Percentiles rank a stretch among this genome's conserved stretches.
Evolutionary conservation across 345 rosid species (phyloP).

Genomic region (Syzygium jambos): DNA sequence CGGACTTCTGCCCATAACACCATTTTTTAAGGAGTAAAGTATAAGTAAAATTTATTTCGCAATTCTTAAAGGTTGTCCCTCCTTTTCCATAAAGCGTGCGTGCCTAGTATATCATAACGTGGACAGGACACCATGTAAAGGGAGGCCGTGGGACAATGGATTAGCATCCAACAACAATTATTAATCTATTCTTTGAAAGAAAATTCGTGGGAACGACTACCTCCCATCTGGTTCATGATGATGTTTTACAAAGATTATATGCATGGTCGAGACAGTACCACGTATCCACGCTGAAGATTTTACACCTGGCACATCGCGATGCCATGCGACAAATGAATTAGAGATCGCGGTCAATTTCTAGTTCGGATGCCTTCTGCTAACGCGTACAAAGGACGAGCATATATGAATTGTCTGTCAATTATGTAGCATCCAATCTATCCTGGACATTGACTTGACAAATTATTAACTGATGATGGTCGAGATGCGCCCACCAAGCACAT

Average conservation of each 20-base stretch:
- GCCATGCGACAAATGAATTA: not conserved
- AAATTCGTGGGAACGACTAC: not conserved
- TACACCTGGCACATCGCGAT: not conserved
- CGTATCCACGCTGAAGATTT: not conserved
- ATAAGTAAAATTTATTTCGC: not conserved
- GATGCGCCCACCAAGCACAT: not conserved
- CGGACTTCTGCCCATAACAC: too few species aligned
- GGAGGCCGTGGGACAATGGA: not conserved
- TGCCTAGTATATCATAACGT: not conserved
- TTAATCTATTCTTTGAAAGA: not conserved
- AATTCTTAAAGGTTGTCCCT: not conserved
- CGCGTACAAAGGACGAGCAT: not conserved
- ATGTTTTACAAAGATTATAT: not conserved
- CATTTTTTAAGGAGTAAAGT: not conserved
- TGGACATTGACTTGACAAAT: not conserved
- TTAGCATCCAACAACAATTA: not conserved
- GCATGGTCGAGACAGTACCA: not conserved
- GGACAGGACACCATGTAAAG: not conserved
- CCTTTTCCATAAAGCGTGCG: not conserved
- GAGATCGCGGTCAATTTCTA: not conserved
- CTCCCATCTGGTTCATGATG: not conserved
- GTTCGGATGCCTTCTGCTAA: not conserved
- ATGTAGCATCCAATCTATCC: not conserved
- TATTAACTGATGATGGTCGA: not conserved
- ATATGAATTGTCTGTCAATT: not conserved